A percentile compares a stretch with the other conserved stretches of the same genome.
Conservation (phyloP, 306 rosid species). For the Adenanthera pavonina region DNA sequence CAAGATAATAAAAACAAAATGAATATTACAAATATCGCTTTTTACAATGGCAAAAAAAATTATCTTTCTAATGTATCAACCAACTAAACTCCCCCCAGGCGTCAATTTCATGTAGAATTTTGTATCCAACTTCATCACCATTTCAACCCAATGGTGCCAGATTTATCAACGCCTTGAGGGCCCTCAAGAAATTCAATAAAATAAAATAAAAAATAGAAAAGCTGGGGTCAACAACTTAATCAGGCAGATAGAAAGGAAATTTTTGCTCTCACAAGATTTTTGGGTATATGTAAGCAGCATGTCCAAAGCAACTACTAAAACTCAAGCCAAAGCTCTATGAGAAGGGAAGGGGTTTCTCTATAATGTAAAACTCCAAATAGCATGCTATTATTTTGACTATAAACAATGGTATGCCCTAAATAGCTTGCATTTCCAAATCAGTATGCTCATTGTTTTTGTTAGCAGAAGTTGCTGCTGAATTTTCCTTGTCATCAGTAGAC, state of each 20-base stretch:
- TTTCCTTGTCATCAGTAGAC: constrained; percentile 52
- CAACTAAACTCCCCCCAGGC: neutral
- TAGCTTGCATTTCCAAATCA: constrained; percentile 83
- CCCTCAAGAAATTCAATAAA: neutral
- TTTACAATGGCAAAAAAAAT: too few species aligned
- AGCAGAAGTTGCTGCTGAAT: constrained; percentile 56
- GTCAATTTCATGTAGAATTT: neutral
- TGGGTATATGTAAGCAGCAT: constrained; percentile 7
- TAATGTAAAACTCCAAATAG: constrained; percentile 22
- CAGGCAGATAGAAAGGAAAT: neutral
- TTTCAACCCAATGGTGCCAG: neutral
- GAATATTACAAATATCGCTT: too few species aligned
- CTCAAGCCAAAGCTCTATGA: constrained; percentile 15
- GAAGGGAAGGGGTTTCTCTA: neutral
- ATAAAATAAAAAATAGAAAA: neutral
- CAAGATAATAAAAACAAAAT: too few species aligned
- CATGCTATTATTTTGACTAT: constrained; percentile 26
- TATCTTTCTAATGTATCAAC: neutral
- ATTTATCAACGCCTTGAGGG: neutral
- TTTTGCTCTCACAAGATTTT: neutral
- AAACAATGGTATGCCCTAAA: constrained; percentile 45
- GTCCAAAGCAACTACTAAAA: constrained; percentile 21
- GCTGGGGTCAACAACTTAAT: neutral
- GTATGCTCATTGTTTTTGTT: constrained; percentile 58
- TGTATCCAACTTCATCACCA: neutral